These are phyloP conservation scores for Metschnikowia similis DNA, from an alignment of 805 yeast genomes.

Conservation along the genomic window DNA sequence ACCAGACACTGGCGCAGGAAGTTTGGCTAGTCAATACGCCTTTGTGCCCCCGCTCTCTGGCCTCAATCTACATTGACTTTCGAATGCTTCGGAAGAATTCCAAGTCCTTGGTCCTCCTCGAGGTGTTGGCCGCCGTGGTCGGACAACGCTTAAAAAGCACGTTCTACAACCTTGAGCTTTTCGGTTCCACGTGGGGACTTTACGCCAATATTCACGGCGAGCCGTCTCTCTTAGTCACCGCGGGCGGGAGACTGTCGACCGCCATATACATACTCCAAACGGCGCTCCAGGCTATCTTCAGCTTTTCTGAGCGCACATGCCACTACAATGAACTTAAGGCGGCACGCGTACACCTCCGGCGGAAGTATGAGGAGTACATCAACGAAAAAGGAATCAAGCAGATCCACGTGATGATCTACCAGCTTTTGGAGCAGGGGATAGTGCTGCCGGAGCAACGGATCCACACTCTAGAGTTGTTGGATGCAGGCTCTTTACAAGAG, in stretches of 20 bases:
- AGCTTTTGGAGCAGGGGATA: slow-evolving; percentile 52
- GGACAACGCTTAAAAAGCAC: slow-evolving; percentile 34
- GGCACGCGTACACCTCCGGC: slow-evolving; percentile 46
- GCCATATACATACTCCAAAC: slow-evolving; percentile 29
- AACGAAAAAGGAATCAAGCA: slow-evolving; percentile 44
- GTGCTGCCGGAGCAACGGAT: slow-evolving; percentile 54
- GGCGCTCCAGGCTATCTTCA: slow-evolving; percentile 30
- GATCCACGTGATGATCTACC: slow-evolving; percentile 47
- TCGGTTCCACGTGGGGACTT: slow-evolving; percentile 56
- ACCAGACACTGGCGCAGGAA: background rate
- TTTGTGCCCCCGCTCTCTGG: background rate
- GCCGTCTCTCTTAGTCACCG: slow-evolving; percentile 47
- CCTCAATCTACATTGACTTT: slow-evolving; percentile 44
- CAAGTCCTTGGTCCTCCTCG: slow-evolving; percentile 43
- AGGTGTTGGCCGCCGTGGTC: slow-evolving; percentile 48
- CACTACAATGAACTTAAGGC: slow-evolving; percentile 35
- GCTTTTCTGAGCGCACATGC: slow-evolving; percentile 11
- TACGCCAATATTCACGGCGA: slow-evolving; percentile 53
- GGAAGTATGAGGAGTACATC: slow-evolving; percentile 42
- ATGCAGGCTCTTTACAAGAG: slow-evolving; percentile 27
- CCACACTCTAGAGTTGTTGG: slow-evolving; percentile 51
- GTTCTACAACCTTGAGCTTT: slow-evolving; percentile 51
- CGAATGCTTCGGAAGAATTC: slow-evolving; percentile 31
- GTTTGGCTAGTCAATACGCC: background rate
- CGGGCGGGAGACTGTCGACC: slow-evolving; percentile 50